Conservation (phyloP, 208 protist species). For the Trypanosoma brucei region DNA sequence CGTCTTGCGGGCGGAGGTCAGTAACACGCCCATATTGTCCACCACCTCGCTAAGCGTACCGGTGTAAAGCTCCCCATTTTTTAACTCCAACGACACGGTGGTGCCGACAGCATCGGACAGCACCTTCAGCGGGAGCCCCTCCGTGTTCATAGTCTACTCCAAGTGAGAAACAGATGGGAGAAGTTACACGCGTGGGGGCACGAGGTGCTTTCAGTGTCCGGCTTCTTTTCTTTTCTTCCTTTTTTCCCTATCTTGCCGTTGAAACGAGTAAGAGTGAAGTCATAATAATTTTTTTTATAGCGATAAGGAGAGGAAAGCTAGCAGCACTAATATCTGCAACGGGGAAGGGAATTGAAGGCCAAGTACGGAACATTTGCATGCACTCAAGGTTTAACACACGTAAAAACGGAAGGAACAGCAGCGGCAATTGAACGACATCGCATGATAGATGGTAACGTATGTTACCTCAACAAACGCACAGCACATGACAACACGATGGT, state of each 20-base stretch:
- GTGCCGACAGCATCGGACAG: conserved; percentile 90
- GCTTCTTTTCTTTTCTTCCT: conserved; percentile 1
- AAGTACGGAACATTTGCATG: conserved; percentile 1
- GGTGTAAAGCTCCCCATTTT: conserved; percentile 87
- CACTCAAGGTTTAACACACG: conserved; percentile 2
- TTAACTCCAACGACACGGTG: conserved; percentile 87
- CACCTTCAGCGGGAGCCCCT: conserved; percentile 90
- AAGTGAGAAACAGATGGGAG: not conserved
- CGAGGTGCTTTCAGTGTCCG: not conserved
- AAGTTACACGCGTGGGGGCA: not conserved
- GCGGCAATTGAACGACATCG: not conserved
- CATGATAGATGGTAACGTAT: too few relatives aligned
- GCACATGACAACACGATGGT: too few relatives aligned
- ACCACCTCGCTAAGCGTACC: conserved; percentile 83
- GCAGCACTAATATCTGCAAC: too few relatives aligned
- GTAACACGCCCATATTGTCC: conserved; percentile 91
- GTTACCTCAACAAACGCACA: too few relatives aligned
- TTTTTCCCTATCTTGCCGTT: conserved; percentile 4
- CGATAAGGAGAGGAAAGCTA: too few relatives aligned
- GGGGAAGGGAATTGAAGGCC: not conserved
- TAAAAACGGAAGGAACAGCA: not conserved
- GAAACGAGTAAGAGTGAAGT: not conserved
- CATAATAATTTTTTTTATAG: too few relatives aligned
- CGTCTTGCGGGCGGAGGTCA: conserved; percentile 75
- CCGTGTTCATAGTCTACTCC: conserved; percentile 23